Percentiles rank a stretch among this genome's conserved stretches.
These are phyloP conservation scores for Botryotinia narcissicola DNA, from an alignment of 2,329 filamentous ascomycete species.

Conservation along the genomic window DNA sequence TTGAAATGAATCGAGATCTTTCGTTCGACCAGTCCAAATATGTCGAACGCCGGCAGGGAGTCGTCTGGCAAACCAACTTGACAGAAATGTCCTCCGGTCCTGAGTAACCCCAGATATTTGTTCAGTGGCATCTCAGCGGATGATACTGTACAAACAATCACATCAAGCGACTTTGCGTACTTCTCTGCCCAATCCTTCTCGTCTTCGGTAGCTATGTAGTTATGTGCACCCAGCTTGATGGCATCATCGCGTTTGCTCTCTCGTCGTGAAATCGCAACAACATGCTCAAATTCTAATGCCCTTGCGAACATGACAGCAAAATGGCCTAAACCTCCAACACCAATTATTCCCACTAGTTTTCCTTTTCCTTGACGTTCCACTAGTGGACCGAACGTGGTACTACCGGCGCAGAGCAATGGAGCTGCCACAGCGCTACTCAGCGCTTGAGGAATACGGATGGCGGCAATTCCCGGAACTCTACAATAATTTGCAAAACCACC, in stretches of 20 bases:
- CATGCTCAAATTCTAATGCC: conserved; percentile 65
- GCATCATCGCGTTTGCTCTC: conserved; percentile 58
- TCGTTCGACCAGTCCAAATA: conserved; percentile 57
- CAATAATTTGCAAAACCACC: conserved; percentile 44
- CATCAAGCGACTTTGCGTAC: conserved; percentile 51
- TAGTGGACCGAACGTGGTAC: conserved; percentile 71
- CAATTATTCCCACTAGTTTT: conserved; percentile 67
- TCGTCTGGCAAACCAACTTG: conserved; percentile 66
- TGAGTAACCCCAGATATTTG: conserved; percentile 60
- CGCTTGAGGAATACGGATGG: conserved; percentile 54
- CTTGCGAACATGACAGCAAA: conserved; percentile 69
- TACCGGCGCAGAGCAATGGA: conserved; percentile 74
- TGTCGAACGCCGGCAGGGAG: conserved; percentile 51
- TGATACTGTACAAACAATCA: conserved; percentile 59
- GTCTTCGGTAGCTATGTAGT: conserved; percentile 50
- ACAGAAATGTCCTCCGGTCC: conserved; percentile 58
- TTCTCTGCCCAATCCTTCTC: conserved; percentile 59
- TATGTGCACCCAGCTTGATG: conserved; percentile 58
- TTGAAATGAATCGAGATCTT: conserved; percentile 48
- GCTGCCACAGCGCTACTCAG: conserved; percentile 52
- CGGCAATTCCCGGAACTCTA: conserved; percentile 57
- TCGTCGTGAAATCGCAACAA: conserved; percentile 63
- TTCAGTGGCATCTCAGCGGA: conserved; percentile 59
- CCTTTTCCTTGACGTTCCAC: conserved; percentile 66
- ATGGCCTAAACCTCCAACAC: conserved; percentile 66